Conservation (phyloP, 1,284 basidiomycete genomes). For the Pulchroboletus neoregius region DNA sequence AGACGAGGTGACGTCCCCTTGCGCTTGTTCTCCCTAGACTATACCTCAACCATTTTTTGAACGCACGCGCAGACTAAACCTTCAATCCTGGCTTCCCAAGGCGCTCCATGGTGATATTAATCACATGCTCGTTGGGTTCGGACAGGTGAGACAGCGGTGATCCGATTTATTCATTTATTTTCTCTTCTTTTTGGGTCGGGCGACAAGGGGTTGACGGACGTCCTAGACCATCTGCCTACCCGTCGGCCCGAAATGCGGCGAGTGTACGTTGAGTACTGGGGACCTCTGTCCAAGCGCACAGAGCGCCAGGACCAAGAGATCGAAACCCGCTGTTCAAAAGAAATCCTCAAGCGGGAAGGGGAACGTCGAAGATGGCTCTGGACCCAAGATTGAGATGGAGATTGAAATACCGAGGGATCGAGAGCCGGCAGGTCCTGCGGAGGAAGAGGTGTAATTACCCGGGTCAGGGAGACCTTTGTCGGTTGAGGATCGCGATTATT, state of each 20-base stretch:
- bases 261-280: constrained; percentile 58
- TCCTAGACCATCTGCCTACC: constrained; percentile 76
- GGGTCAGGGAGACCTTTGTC: neutral
- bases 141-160: constrained; percentile 56
- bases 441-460: neutral
- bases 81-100: constrained; percentile 88
- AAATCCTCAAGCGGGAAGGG: neutral
- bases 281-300: constrained; percentile 62
- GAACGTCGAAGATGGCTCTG: constrained; percentile 14
- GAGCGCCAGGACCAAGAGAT: constrained; percentile 28
- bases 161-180: too few species aligned
- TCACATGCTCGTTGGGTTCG: constrained; percentile 87
- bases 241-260: constrained; percentile 76
- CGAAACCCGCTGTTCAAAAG: constrained; percentile 24
- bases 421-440: too few species aligned
- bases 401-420: constrained; percentile 33
- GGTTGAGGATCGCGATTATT: too few species aligned
- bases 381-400: constrained; percentile 39
- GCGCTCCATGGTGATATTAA: constrained; percentile 82
- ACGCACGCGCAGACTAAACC: constrained; percentile 83
- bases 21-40: too few species aligned
- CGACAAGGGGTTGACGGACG: neutral
- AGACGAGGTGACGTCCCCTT: constrained; percentile 67
- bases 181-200: too few species aligned
- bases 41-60: too few species aligned